phyloP scores from a whole-genome alignment of 345 rosid genomes.

The Linum tenue region DNA sequence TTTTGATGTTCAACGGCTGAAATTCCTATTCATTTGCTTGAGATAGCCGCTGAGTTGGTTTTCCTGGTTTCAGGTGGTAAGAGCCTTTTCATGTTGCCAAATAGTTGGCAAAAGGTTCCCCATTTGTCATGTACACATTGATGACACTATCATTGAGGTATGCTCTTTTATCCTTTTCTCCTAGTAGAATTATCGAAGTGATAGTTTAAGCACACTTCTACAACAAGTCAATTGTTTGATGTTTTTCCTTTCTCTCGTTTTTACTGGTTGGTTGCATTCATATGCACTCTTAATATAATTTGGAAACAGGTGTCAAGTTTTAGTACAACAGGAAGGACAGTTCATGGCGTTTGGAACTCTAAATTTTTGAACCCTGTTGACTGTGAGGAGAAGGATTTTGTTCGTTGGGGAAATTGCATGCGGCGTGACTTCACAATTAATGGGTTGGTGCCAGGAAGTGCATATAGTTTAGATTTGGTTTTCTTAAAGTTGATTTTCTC shows the following conservation, averaged over 20 bases:
- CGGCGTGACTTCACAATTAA: constrained; percentile 92
- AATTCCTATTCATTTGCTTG: not conserved
- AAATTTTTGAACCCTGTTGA: constrained; percentile 31
- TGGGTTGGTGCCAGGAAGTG: constrained; percentile 37
- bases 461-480: not conserved
- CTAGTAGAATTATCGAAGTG: not conserved
- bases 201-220: not conserved
- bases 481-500: not conserved
- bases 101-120: constrained; percentile 66
- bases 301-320: constrained; percentile 58
- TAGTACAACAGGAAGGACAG: constrained; percentile 34
- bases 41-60: not conserved
- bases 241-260: not conserved
- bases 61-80: constrained; percentile 30
- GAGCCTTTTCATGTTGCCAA: constrained; percentile 38
- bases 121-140: constrained; percentile 53
- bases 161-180: not conserved
- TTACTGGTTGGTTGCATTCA: constrained; percentile 7
- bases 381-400: constrained; percentile 48
- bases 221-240: not conserved
- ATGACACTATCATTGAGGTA: constrained; percentile 49
- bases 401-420: constrained; percentile 70
- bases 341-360: constrained; percentile 18
- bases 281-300: not conserved
- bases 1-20: not conserved